These are phyloP conservation scores for Pelargonium nanum DNA, from an alignment of 345 rosid species.

Conservation along the genomic window DNA sequence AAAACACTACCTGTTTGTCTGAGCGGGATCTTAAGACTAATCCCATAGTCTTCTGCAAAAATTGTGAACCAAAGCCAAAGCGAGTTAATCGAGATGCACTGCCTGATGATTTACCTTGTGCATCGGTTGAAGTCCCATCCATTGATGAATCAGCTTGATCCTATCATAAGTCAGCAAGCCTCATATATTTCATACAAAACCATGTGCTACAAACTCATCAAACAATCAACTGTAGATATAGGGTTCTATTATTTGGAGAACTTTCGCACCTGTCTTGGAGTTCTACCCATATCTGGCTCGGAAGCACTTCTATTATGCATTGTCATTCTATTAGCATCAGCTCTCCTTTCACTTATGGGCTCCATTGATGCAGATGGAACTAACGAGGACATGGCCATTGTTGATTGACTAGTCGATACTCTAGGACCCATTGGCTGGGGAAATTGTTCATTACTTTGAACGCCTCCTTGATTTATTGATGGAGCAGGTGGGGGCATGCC, in stretches of 20 bases:
- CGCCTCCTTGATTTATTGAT: conserved; percentile 27
- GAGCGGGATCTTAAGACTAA: conserved; percentile 66
- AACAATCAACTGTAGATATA: not conserved
- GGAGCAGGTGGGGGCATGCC: conserved; percentile 58
- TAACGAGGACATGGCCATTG: conserved; percentile 63
- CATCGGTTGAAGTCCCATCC: conserved; percentile 34
- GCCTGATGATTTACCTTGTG: conserved; percentile 48
- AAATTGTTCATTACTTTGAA: conserved; percentile 31
- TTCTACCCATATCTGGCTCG: conserved; percentile 72
- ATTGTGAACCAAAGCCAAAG: conserved; percentile 70
- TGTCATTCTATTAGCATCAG: conserved; percentile 50
- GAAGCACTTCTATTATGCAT: conserved; percentile 70
- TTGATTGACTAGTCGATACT: conserved; percentile 65
- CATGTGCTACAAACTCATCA: not conserved
- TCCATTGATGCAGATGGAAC: conserved; percentile 69
- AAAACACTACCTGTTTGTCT: conserved; percentile 53
- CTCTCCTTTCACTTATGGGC: conserved; percentile 51
- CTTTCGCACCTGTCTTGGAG: conserved; percentile 53
- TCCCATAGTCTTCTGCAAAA: conserved; percentile 79
- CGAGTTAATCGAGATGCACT: conserved; percentile 66
- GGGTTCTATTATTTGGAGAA: not conserved
- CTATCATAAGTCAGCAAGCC: not conserved
- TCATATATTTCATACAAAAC: too few species aligned
- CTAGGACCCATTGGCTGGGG: conserved; percentile 31
- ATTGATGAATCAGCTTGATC: conserved; percentile 51